These are phyloP conservation scores for Phytophthora lateralis DNA, from an alignment of 352 stramenopile species.

Conservation along the genomic window DNA sequence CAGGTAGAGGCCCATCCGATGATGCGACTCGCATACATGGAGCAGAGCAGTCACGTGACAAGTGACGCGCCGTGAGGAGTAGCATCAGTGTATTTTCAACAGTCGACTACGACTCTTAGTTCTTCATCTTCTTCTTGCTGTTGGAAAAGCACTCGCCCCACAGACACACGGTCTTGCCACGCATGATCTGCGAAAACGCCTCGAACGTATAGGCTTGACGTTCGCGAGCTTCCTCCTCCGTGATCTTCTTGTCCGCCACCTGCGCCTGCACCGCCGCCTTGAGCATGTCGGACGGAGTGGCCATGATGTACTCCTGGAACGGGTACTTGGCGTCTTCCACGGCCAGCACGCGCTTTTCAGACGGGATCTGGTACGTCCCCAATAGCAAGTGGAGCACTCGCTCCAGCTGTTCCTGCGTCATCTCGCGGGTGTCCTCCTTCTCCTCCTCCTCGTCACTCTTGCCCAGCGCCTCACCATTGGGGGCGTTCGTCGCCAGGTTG, in stretches of 20 bases:
- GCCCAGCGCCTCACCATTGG: slow-evolving; percentile 25
- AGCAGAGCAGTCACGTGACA: slow-evolving; percentile 24
- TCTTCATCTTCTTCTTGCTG: slow-evolving; percentile 87
- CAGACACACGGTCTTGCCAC: slow-evolving; percentile 78
- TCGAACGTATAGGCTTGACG: slow-evolving; percentile 73
- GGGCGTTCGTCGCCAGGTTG: slow-evolving; percentile 58
- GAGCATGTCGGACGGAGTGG: slow-evolving; percentile 43
- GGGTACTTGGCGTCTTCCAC: slow-evolving; percentile 73
- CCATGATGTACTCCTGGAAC: slow-evolving; percentile 77
- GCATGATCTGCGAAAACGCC: slow-evolving; percentile 78
- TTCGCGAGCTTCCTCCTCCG: slow-evolving; percentile 55
- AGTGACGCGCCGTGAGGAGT: slow-evolving; percentile 15
- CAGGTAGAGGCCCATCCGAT: slow-evolving; percentile 76
- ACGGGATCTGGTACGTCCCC: slow-evolving; percentile 83
- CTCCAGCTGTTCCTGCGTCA: slow-evolving; percentile 64
- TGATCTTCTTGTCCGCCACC: slow-evolving; percentile 55
- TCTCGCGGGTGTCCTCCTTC: slow-evolving; percentile 47
- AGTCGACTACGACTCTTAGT: slow-evolving; percentile 38
- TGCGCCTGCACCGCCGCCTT: slow-evolving; percentile 44
- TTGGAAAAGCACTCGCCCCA: slow-evolving; percentile 89
- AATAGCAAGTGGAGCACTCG: slow-evolving; percentile 68
- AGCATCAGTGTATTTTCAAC: slow-evolving; percentile 5
- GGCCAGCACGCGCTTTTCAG: slow-evolving; percentile 81
- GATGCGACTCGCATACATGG: slow-evolving; percentile 66
- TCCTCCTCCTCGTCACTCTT: slow-evolving; percentile 27